These are phyloP conservation scores for Cladophialophora chaetospira DNA, from an alignment of 2,329 filamentous ascomycete genomes.

Conservation along the genomic window DNA sequence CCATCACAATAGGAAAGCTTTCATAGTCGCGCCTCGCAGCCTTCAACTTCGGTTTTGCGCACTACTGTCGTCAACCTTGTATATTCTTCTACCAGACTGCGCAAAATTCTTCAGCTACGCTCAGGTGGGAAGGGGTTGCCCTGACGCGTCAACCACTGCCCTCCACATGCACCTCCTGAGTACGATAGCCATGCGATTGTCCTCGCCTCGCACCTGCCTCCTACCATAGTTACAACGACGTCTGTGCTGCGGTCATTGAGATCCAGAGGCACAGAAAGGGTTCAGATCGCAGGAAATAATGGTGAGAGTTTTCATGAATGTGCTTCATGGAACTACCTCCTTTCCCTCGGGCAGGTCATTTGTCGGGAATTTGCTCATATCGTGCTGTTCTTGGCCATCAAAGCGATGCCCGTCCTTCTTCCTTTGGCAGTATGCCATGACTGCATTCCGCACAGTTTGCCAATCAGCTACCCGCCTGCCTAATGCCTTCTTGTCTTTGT, in stretches of 20 bases:
- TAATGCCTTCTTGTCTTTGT: background rate
- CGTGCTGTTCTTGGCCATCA: background rate
- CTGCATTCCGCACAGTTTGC: background rate
- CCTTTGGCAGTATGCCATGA: background rate
- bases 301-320: background rate
- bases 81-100: slow-evolving; percentile 6
- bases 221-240: too few species aligned
- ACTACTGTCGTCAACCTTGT: background rate
- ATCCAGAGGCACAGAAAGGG: too few species aligned
- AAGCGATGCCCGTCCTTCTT: background rate
- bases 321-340: background rate
- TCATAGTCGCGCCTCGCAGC: background rate
- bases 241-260: too few species aligned
- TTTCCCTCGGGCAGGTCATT: background rate
- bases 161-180: too few species aligned
- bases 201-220: too few species aligned
- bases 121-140: too few species aligned
- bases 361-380: background rate
- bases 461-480: background rate
- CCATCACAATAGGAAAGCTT: background rate
- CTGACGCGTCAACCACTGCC: too few species aligned
- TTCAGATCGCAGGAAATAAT: too few species aligned
- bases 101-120: too few species aligned
- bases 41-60: too few species aligned
- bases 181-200: too few species aligned